Base-by-base conservation (phyloP, 352 stramenopile genomes). In the Plasmopara viticola region DNA sequence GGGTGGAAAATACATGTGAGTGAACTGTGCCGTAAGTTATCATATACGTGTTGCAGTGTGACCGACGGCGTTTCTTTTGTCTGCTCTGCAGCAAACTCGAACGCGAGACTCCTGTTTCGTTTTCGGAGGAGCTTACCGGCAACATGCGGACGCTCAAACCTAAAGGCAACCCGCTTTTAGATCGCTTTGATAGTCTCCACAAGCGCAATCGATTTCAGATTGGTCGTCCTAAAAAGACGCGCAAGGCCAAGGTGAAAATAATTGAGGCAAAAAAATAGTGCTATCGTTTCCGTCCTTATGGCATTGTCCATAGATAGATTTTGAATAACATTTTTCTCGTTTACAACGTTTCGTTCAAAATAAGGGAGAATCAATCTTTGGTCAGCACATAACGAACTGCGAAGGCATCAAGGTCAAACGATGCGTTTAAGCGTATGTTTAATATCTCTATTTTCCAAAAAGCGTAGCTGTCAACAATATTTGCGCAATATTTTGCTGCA, bases 151-250 rank as follows among this genome's bases (percentile, higher is more conserved):
- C 72, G 30, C 64, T 91, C 10, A 86, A 86, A 53, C 84, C 80
- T 12, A 94, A 91, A 71, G 80, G 81, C 46, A 72, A 86, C 51
- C 75, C 80, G 37, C 62, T 94, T 15, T 62, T 90, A 41, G 84
- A 94, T 51, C 80, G 84, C 30, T 92, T 86, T 58, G 84, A 94
- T 62, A 90, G 76, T 69, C 58, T 94, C 45, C 84, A 90, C 76
- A 89, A 90, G 70, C 81, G 84, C 53, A 94, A 92, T 63, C 70
- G 86, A 76, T 86, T 94, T 51, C 64, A 87, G 41, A 72, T 87
- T 51, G 84, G 82, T 33, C 62, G 74, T 31, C 72, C 74, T n/a
- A 71, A 66, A 44, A 68, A 73, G 56, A 81, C 74, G 25, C 63
- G 64, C 61, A 90, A 90, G 65, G 62, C 66, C 53, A 90, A 90